Evolutionary conservation across 2,329 filamentous ascomycete species (phyloP).

Genomic region (Fusarium compactum): DNA sequence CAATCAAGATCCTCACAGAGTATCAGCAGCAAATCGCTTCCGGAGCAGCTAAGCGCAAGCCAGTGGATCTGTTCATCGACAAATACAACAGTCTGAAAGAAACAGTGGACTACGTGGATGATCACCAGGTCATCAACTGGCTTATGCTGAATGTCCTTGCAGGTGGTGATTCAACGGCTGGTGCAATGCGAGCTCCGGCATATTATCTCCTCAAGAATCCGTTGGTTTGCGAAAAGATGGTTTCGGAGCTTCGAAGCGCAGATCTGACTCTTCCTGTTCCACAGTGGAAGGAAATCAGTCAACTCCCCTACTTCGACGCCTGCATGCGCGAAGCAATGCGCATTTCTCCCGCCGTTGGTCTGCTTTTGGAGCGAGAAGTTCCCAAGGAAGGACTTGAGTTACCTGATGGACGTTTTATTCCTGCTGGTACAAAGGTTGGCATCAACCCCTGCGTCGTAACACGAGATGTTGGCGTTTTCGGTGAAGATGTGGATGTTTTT

Average conservation of each 20-base stretch:
- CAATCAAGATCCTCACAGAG: constrained; percentile 37
- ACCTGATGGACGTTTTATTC: constrained; percentile 25
- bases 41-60: constrained; percentile 22
- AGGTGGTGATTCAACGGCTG: constrained; percentile 37
- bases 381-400: constrained; percentile 24
- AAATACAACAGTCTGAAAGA: constrained; percentile 37
- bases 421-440: constrained; percentile 19
- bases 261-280: constrained; percentile 20
- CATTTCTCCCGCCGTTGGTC: constrained; percentile 18
- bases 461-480: constrained; percentile 27
- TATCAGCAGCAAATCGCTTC: constrained; percentile 35
- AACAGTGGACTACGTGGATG: constrained; percentile 33
- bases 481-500: constrained; percentile 25
- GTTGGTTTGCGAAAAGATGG: constrained; percentile 19
- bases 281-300: constrained; percentile 35
- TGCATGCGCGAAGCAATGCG: constrained; percentile 36
- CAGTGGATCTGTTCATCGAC: constrained; percentile 39
- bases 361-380: constrained; percentile 33
- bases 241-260: constrained; percentile 22
- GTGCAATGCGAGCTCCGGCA: constrained; percentile 33
- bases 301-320: constrained; percentile 30
- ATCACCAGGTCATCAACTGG: constrained; percentile 38
- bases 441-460: constrained; percentile 37
- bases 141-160: constrained; percentile 40
- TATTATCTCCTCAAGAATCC: constrained; percentile 34